A percentile compares a stretch with the other conserved stretches of the same genome.
phyloP scores from a whole-genome alignment of 768 basidiomycete species.

The Pulveroboletus sp. region DNA sequence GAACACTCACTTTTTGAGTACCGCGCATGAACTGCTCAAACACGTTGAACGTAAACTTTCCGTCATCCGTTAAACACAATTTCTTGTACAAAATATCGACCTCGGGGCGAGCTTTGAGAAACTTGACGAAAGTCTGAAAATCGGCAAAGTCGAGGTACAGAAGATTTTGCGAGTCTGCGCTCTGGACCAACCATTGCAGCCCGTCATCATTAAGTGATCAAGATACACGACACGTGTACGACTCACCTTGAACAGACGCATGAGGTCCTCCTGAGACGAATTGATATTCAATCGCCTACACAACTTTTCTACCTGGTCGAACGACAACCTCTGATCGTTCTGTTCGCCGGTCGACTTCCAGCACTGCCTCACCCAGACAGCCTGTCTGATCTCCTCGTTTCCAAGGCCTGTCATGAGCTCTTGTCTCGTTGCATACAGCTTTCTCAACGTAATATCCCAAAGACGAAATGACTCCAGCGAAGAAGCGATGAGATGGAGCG shows the following conservation, averaged over 20 bases:
- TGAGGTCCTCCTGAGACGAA: slow-evolving; percentile 47
- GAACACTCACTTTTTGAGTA: slow-evolving; percentile 43
- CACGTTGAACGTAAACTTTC: slow-evolving; percentile 32
- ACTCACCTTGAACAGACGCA: slow-evolving; percentile 53
- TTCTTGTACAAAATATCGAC: slow-evolving; percentile 59
- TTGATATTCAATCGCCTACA: slow-evolving; percentile 69
- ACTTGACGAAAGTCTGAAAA: slow-evolving; percentile 78
- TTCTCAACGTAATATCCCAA: slow-evolving; percentile 60
- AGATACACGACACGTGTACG: not conserved
- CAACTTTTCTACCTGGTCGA: slow-evolving; percentile 66
- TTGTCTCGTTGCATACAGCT: slow-evolving; percentile 59
- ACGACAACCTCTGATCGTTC: slow-evolving; percentile 57
- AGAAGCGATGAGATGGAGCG: slow-evolving; percentile 76
- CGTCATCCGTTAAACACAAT: slow-evolving; percentile 30
- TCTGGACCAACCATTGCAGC: slow-evolving; percentile 35
- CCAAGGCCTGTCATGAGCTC: slow-evolving; percentile 67
- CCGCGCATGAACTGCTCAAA: slow-evolving; percentile 51
- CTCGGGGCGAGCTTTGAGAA: slow-evolving; percentile 82
- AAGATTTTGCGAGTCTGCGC: slow-evolving; percentile 52
- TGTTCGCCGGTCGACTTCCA: slow-evolving; percentile 71
- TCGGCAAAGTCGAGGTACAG: slow-evolving; percentile 70
- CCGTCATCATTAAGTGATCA: not conserved
- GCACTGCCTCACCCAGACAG: slow-evolving; percentile 75
- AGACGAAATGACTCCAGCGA: slow-evolving; percentile 56
- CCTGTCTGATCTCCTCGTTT: slow-evolving; percentile 56